Evolutionary conservation across 768 basidiomycete genomes (phyloP), one percentile per base, ranked within the genome.

Genomic region (Mycena vulgaris): DNA sequence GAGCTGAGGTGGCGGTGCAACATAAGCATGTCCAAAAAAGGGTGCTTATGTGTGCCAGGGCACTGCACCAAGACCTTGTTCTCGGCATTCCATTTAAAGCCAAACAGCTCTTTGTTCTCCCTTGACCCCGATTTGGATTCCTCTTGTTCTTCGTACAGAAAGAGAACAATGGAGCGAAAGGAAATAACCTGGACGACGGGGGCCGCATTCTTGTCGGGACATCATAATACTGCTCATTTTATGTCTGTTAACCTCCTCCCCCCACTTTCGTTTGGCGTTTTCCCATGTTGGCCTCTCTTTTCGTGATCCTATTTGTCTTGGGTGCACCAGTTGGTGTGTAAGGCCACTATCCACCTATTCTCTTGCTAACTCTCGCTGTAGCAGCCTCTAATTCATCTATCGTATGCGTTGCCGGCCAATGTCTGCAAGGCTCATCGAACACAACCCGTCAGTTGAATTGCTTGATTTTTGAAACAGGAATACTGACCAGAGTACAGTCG

Each of bases 331-430:
- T 79, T 77, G 78, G 85, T 85, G 75, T 78, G 85, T 79, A 5
- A 27, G 45, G 11, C 7, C 23, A 33, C 4, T 27, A 4, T 48
- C 13, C 11, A 28, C 9, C 19, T 16, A 37, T 33, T 17, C 9
- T n/a, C 23, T 3, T 11, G 6, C 52, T 53, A 31, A 60, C 21
- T 10, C 25, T 27, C 13, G 19, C n/a, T 5, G 45, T 25, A 49
- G 48, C 49, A 51, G 69, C 69, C 27, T 70, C 64, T 37, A 70
- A 70, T 59, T 70, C 90, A 40, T 82, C 84, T 76, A 89, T 95
- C 65, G 85, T 95, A 70, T 95, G 94, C 86, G 84, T 93, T 93
- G 92, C 94, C 78, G 94, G 94, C 74, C 93, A 95, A 92, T 95
- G 94, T 84, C 82, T 95, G 65, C 87, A 94, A 80, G 94, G 94